Base-by-base conservation (phyloP, 129 eudicot species). In the Pittosporum tobira region DNA sequence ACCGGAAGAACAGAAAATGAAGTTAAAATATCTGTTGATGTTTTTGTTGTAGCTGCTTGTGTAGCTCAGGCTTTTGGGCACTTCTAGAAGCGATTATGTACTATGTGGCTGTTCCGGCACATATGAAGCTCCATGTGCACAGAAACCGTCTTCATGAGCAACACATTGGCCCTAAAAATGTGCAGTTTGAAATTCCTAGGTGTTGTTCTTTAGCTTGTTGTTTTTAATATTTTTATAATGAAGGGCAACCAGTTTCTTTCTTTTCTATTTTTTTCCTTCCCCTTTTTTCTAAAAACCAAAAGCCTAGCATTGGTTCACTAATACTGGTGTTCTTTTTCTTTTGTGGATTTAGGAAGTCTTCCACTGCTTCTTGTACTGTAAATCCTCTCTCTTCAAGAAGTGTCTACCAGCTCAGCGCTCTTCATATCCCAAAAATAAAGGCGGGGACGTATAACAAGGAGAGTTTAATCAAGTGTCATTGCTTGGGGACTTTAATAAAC, bases 401-500 rank as follows among this genome's bases (percentile, higher is more conserved):
- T 40, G 45, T 61, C n/a, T 29, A 58, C 81, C 75, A 67, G 68
- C 29, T 69, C 21, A 78, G 65, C 69, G 65, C 63, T 58, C 53
- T 75, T 56, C 34, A 23, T 40, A 12, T 64, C 51, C 57, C 72
- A 18, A 79, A 51, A 61, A 11, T 23, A 13, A 67, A 88, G 44
- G 21, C 45, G 51, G 61, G 61, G 30, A 57, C 59, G 31, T 26
- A 8, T 54, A 65, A 9, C 61, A 63, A 53, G 74, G 69, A 51
- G 49, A 72, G 69, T 24, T 62, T 23, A 30, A 22, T 58, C 25
- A 75, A 70, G 58, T 80, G 87, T 64, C 73, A 49, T 70, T 80
- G 85, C 81, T 62, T 72, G 53, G 85, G 84, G 45, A 67, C 81
- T 53, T 24, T 91, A 37, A 53, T 69, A 24, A 75, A 71, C 45